phyloP scores from a whole-genome alignment of 441 rosid genomes.

The Populus hybrid region DNA sequence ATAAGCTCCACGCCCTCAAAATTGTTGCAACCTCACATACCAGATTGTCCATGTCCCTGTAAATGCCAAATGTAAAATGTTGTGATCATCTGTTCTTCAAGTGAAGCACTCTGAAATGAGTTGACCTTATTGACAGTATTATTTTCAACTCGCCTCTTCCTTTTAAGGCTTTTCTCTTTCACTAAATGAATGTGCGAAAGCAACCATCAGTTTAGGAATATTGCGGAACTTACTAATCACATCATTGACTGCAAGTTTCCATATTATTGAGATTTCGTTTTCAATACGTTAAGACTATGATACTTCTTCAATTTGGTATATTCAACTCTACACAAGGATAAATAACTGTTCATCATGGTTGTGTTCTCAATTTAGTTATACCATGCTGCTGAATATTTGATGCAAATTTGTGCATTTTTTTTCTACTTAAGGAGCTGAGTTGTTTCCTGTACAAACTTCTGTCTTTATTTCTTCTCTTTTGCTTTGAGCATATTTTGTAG shows the following conservation, averaged over 20 bases:
- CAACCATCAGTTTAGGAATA: not conserved
- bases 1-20: not conserved
- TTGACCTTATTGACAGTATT: not conserved
- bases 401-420: not conserved
- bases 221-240: not conserved
- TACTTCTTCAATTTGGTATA: not conserved
- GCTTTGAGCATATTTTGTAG: constrained; percentile 9
- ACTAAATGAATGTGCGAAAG: not conserved
- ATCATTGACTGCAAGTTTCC: not conserved
- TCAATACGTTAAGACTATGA: not conserved
- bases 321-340: not conserved
- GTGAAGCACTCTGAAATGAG: not conserved
- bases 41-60: not conserved
- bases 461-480: not conserved
- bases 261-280: not conserved
- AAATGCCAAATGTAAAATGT: not conserved
- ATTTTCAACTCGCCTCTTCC: not conserved
- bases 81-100: not conserved
- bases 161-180: not conserved
- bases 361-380: not conserved
- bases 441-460: not conserved
- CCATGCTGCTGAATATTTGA: not conserved
- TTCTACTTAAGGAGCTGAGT: not conserved
- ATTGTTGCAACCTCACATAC: not conserved
- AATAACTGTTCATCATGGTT: not conserved